Conservation (phyloP, 371 early-diverging fungal genomes). For the Mortierella sp. region DNA sequence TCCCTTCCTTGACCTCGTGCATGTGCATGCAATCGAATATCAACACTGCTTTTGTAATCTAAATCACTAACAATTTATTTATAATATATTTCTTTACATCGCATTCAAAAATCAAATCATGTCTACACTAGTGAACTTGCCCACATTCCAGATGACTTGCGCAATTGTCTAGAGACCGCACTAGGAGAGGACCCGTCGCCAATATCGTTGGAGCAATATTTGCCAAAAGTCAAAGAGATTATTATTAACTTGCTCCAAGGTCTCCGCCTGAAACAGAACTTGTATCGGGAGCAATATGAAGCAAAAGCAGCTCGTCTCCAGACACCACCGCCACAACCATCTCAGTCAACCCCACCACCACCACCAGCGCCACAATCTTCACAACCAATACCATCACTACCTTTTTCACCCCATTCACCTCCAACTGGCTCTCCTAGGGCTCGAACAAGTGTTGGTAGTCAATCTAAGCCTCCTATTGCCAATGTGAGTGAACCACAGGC, state of each 20-base stretch:
- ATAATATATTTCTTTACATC: neutral
- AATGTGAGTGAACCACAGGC: neutral
- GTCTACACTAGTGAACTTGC: conserved; percentile 61
- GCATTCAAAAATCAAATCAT: neutral
- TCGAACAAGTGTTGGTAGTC: neutral
- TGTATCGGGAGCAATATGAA: conserved; percentile 56
- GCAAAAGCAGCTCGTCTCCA: conserved; percentile 27
- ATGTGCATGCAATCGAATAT: conserved; percentile 2
- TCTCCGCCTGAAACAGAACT: conserved; percentile 66
- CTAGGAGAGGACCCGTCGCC: conserved; percentile 65
- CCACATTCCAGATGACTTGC: conserved; percentile 65
- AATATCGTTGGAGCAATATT: conserved; percentile 61
- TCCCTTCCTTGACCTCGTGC: neutral
- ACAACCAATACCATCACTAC: neutral
- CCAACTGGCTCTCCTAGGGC: neutral
- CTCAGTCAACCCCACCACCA: neutral
- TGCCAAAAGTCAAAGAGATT: conserved; percentile 68
- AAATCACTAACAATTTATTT: too few species aligned
- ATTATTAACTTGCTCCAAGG: conserved; percentile 67
- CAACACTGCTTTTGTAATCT: neutral
- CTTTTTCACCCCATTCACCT: neutral
- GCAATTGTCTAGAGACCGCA: conserved; percentile 60
- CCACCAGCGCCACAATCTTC: neutral
- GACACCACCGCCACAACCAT: conserved; percentile 8
- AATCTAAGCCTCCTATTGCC: neutral